Evolutionary conservation across 164 flowering plant genomes (phyloP).

Genomic region (Macadamia integrifolia): DNA sequence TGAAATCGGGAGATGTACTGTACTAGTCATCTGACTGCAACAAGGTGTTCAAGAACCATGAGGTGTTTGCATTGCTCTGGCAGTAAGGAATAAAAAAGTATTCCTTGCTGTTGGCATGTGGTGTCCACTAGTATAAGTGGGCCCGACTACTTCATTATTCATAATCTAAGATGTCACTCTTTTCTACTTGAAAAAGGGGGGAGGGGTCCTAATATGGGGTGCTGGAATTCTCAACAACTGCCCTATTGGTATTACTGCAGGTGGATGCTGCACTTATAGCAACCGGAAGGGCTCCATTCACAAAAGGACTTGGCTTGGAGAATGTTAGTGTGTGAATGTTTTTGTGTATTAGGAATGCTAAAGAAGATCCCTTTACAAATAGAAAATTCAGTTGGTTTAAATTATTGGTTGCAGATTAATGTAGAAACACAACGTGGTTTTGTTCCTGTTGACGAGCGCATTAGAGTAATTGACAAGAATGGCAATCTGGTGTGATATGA

Average conservation of each 20-base stretch:
- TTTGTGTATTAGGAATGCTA: constrained; percentile 5
- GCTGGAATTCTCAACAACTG: background rate
- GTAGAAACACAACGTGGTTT: constrained; percentile 94
- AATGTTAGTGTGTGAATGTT: constrained; percentile 46
- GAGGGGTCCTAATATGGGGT: background rate
- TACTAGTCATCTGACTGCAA: no score
- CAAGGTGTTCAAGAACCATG: no score
- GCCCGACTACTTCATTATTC: background rate
- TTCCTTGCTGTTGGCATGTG: background rate
- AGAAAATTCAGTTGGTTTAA: background rate
- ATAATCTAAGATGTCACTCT: background rate
- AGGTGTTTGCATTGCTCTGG: no score
- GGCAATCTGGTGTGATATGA: constrained; percentile 63
- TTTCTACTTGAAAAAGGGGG: no score
- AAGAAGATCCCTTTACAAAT: background rate
- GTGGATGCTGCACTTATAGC: constrained; percentile 99
- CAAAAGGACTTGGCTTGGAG: constrained; percentile 92
- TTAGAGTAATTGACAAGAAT: constrained; percentile 77
- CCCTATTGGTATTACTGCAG: constrained; percentile 30
- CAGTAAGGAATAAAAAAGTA: background rate
- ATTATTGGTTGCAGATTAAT: constrained; percentile 51
- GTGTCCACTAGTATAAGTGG: background rate
- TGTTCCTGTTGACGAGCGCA: constrained; percentile 95
- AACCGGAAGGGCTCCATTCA: constrained; percentile 98
- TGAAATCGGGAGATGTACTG: no score